Percentiles rank a stretch among this genome's conserved stretches.
Evolutionary conservation across 1,284 basidiomycete species (phyloP).

Genomic region (Leccinum solheimii): DNA sequence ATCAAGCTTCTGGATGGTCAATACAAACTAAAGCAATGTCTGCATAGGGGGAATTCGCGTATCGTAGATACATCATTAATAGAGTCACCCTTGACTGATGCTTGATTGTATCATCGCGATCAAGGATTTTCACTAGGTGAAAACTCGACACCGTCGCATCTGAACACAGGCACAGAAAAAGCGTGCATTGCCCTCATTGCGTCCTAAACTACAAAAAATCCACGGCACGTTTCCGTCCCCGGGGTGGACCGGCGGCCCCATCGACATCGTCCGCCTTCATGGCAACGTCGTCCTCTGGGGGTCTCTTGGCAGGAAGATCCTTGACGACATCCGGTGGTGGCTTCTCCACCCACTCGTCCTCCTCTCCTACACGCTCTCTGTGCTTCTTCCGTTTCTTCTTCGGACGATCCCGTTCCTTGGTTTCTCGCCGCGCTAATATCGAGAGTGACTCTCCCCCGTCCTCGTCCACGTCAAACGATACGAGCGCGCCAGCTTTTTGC

Average conservation of each 20-base stretch:
- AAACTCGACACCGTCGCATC: neutral
- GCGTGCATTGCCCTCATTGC: neutral
- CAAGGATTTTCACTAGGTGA: neutral
- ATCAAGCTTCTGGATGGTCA: neutral
- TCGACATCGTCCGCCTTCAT: constrained; percentile 9
- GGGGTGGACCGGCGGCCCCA: constrained; percentile 25
- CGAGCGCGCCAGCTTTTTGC: constrained; percentile 43
- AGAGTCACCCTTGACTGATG: neutral
- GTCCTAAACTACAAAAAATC: constrained; percentile 46
- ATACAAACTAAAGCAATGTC: neutral
- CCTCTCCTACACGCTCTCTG: constrained; percentile 37
- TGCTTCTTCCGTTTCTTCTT: constrained; percentile 49
- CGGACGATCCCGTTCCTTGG: constrained; percentile 45
- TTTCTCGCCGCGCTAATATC: constrained; percentile 26
- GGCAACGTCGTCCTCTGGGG: constrained; percentile 3
- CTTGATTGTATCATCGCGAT: neutral
- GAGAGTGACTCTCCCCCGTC: constrained; percentile 45
- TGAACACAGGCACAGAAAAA: neutral
- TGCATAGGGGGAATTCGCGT: neutral
- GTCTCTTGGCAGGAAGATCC: constrained; percentile 13
- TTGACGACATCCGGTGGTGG: constrained; percentile 26
- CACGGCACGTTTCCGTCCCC: constrained; percentile 61
- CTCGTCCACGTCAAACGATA: constrained; percentile 72
- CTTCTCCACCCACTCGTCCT: constrained; percentile 38
- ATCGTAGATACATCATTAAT: neutral